Conservation (phyloP, 129 eudicot genomes). For the Helianthus tuberosus region DNA sequence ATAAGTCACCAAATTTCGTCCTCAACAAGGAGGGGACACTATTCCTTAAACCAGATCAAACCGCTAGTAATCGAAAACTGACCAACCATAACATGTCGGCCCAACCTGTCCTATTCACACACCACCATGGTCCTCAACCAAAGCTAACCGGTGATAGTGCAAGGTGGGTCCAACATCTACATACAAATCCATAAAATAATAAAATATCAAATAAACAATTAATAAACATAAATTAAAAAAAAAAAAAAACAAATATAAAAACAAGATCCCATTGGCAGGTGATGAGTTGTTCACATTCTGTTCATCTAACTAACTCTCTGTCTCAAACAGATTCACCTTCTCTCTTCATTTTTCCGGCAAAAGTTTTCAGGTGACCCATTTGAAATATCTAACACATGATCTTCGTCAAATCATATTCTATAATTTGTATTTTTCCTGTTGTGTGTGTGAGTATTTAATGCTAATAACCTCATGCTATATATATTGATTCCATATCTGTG, state of each 20-base stretch:
- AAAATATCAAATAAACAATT: background rate
- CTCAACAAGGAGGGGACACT: too few species aligned
- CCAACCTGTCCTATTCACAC: too few species aligned
- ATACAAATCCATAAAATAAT: background rate
- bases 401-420: too few species aligned
- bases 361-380: conserved; percentile 26
- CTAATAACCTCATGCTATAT: conserved; percentile 2
- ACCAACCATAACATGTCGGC: too few species aligned
- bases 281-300: conserved; percentile 41
- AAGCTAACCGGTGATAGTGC: conserved; percentile 11
- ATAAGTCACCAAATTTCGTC: too few species aligned
- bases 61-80: too few species aligned
- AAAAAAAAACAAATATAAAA: conserved; percentile 12
- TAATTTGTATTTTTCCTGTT: background rate
- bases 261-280: conserved; percentile 30
- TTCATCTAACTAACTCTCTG: conserved; percentile 21
- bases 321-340: conserved; percentile 28
- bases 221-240: background rate
- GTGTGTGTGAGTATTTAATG: conserved; percentile 21
- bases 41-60: too few species aligned
- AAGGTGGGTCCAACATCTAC: conserved; percentile 17
- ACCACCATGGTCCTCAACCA: too few species aligned
- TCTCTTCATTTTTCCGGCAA: conserved; percentile 24
- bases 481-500: conserved; percentile 20
- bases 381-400: background rate